Conservation (phyloP, 163 green algal species). For the Scenedesmus sp. region DNA sequence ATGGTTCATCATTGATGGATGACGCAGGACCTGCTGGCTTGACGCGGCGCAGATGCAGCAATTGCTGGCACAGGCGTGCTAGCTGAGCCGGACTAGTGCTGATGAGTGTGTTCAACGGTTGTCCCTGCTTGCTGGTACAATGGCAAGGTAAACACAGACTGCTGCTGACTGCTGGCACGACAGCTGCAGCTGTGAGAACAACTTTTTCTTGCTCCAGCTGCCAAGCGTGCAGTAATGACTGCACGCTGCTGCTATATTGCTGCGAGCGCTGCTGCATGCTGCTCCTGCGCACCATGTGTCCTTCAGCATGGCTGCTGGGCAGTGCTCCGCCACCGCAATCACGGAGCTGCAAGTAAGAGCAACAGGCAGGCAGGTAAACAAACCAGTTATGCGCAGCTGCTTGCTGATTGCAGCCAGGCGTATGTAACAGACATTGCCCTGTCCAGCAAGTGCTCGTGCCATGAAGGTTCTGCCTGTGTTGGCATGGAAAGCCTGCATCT, state of each 20-base stretch:
- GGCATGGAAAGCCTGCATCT: neutral
- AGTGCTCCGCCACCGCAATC: conserved; percentile 58
- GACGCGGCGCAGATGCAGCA: neutral
- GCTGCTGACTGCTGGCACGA: too few relatives aligned
- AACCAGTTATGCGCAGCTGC: too few relatives aligned
- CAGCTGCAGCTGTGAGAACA: neutral
- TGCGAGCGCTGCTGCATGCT: neutral
- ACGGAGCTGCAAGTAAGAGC: conserved; percentile 32
- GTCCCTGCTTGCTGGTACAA: neutral
- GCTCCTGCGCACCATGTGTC: conserved; percentile 46
- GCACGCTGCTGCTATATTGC: neutral
- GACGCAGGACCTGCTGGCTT: too few relatives aligned
- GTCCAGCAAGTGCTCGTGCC: neutral
- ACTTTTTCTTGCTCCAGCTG: neutral
- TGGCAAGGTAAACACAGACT: too few relatives aligned
- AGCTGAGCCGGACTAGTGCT: neutral
- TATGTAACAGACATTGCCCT: neutral
- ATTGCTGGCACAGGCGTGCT: neutral
- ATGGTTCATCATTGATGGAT: too few relatives aligned
- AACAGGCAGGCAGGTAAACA: neutral
- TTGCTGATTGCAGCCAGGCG: too few relatives aligned
- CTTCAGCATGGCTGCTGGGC: conserved; percentile 57
- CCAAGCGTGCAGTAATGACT: neutral
- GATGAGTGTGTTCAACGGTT: neutral
- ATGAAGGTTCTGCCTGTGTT: neutral